A percentile compares a stretch with the other conserved stretches of the same genome.
Evolutionary conservation across 2,329 filamentous ascomycete genomes (phyloP).

Genomic region (Biscogniauxia mediterranea): DNA sequence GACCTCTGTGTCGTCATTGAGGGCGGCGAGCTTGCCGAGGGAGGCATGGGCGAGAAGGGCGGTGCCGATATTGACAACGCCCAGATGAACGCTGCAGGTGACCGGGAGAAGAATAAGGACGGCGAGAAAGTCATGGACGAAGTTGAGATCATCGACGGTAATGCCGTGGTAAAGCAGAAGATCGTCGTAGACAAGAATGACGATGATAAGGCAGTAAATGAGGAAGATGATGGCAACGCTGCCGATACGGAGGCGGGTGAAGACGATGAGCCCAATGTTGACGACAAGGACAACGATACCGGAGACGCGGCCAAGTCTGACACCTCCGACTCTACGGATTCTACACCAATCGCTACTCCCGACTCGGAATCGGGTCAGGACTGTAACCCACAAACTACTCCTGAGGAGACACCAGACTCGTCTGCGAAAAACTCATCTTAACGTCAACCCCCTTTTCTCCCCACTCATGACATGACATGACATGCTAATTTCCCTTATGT

Average conservation of each 20-base stretch:
- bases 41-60: constrained; percentile 57
- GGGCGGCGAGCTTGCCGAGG: constrained; percentile 51
- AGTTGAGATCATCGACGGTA: constrained; percentile 33
- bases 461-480: too few species aligned
- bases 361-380: constrained; percentile 27
- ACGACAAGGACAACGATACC: constrained; percentile 22
- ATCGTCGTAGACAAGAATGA: constrained; percentile 28
- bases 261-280: constrained; percentile 29
- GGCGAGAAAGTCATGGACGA: constrained; percentile 27
- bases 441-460: neutral
- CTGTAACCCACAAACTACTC: constrained; percentile 25
- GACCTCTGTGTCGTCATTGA: constrained; percentile 57
- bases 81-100: constrained; percentile 53
- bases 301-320: constrained; percentile 27
- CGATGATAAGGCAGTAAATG: constrained; percentile 11
- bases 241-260: constrained; percentile 21
- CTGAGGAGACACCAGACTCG: neutral
- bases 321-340: constrained; percentile 29
- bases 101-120: constrained; percentile 35
- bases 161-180: constrained; percentile 31
- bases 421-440: neutral
- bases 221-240: constrained; percentile 10
- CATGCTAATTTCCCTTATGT: too few species aligned
- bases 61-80: constrained; percentile 56
- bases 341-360: constrained; percentile 26